Evolutionary conservation across 2,329 filamentous ascomycete genomes (phyloP).

Genomic region (Chrysoporthe deuterocubensis): DNA sequence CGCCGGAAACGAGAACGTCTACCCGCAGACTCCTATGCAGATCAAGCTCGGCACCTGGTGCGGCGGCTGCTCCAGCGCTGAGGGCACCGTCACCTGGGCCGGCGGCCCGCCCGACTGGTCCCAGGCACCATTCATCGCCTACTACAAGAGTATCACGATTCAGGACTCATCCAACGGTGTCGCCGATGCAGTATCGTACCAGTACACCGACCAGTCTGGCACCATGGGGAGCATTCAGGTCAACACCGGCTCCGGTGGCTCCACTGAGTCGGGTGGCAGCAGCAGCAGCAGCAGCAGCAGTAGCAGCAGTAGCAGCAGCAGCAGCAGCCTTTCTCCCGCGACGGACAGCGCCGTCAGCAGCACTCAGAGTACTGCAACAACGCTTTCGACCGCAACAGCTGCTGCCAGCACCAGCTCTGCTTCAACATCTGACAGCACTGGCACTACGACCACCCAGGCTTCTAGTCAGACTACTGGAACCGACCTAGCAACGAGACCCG

Average conservation of each 20-base stretch:
- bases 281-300: constrained; percentile 30
- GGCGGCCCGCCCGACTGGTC: constrained; percentile 61
- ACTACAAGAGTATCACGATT: constrained; percentile 61
- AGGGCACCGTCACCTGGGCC: constrained; percentile 71
- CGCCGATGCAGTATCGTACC: constrained; percentile 54
- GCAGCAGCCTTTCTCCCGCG: constrained; percentile 22
- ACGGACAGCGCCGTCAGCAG: constrained; percentile 30
- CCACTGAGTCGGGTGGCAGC: constrained; percentile 31
- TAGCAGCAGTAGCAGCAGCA: constrained; percentile 30
- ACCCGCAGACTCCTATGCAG: constrained; percentile 72
- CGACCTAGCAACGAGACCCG: constrained; percentile 1
- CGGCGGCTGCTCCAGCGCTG: constrained; percentile 50
- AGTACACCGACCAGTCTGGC: constrained; percentile 54
- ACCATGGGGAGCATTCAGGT: constrained; percentile 57
- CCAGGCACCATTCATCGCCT: constrained; percentile 56
- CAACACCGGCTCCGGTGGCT: constrained; percentile 42
- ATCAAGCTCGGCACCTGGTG: constrained; percentile 65
- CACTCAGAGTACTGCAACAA: constrained; percentile 33
- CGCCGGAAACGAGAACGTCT: constrained; percentile 47
- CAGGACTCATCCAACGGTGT: constrained; percentile 58
- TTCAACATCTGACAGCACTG: constrained; percentile 23
- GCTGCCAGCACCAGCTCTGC: constrained; percentile 27
- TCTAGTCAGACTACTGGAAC: constrained; percentile 10
- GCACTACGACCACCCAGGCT: constrained; percentile 26
- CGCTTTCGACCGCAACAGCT: constrained; percentile 20